These are phyloP conservation scores for Mycena latifolia DNA, from an alignment of 768 basidiomycete genomes.

Conservation along the genomic window DNA sequence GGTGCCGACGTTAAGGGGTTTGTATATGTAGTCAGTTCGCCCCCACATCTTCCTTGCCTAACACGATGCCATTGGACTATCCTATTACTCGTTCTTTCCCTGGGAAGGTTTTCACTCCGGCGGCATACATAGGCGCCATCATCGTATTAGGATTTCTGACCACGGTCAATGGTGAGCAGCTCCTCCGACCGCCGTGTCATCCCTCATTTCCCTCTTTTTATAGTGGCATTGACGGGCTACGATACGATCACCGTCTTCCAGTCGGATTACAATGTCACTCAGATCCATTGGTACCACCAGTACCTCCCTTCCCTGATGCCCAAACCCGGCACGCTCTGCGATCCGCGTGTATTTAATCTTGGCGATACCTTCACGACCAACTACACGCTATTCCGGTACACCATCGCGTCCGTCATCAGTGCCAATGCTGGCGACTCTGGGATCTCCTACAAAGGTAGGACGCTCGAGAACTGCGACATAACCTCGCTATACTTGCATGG, in stretches of 20 bases:
- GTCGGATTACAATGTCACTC: slow-evolving; percentile 41
- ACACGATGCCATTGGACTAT: slow-evolving; percentile 14
- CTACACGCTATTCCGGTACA: slow-evolving; percentile 42
- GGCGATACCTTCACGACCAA: slow-evolving; percentile 43
- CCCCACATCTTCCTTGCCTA: background rate
- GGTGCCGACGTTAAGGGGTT: background rate
- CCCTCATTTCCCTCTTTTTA: background rate
- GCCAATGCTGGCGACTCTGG: slow-evolving; percentile 43
- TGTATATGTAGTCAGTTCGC: background rate
- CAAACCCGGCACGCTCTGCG: slow-evolving; percentile 42
- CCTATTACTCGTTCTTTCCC: slow-evolving; percentile 23
- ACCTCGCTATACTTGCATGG: slow-evolving; percentile 37
- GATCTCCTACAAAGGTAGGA: slow-evolving; percentile 38
- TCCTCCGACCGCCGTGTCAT: background rate
- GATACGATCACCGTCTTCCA: slow-evolving; percentile 41
- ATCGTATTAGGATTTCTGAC: slow-evolving; percentile 36
- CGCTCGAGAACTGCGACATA: slow-evolving; percentile 43
- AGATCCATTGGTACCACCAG: slow-evolving; percentile 38
- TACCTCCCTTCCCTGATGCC: slow-evolving; percentile 37
- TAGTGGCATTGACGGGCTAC: slow-evolving; percentile 43
- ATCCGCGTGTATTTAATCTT: slow-evolving; percentile 39
- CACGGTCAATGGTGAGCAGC: slow-evolving; percentile 35
- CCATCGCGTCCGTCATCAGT: slow-evolving; percentile 35
- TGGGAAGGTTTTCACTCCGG: slow-evolving; percentile 5
- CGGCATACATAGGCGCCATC: slow-evolving; percentile 19